Evolutionary conservation across 495 filamentous ascomycete species (phyloP), one percentile per base, ranked within the genome.

Genomic region (Podospora fimiseda): DNA sequence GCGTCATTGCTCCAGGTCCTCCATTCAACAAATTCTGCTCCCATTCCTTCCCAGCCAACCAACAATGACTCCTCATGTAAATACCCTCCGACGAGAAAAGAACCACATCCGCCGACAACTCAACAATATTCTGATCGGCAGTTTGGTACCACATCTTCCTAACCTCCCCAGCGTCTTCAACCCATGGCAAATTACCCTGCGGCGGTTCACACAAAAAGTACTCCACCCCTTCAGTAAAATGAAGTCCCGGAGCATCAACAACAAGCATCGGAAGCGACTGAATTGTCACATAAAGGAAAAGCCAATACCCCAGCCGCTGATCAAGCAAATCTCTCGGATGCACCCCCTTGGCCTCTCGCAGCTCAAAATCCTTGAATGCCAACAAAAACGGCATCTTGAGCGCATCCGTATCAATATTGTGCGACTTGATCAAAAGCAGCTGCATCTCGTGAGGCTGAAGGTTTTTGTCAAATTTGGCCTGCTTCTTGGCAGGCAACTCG

Each of bases 151-250:
- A 91, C 57, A 81, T 84, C 62, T 82, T 81, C 57, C 80, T 80
- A 23, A 76, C 67, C 18, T 77, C 76, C 51, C 80, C 81, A 53
- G 74, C 77, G 43, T 90, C 86, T 48, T 87, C 82, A 43, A 85
- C 83, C 94, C 93, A 98, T 2, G 93, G 92, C 2, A 84, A 76
- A 55, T 84, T 84, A 18, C 87, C 87, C 58, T 87, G 84, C 0
- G 91, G 85, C 9, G 89, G 85, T 64, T 95, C 81, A 69, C 91
- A 97, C n/a, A 97, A 79, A 74, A 96, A 97, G 71, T 97, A 95
- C 66, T 96, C 94, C 9, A 95, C 90, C 3, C 83, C 85, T 23
- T 95, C 82, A 0, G 79, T 86, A 57, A 77, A 92, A 52, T 79
- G 78, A 38, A 95, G 68, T 9, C 81, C 87, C 2, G 87, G 87